Conservation (phyloP, 2,329 filamentous ascomycete genomes). For the Furcasterigmium sp. region DNA sequence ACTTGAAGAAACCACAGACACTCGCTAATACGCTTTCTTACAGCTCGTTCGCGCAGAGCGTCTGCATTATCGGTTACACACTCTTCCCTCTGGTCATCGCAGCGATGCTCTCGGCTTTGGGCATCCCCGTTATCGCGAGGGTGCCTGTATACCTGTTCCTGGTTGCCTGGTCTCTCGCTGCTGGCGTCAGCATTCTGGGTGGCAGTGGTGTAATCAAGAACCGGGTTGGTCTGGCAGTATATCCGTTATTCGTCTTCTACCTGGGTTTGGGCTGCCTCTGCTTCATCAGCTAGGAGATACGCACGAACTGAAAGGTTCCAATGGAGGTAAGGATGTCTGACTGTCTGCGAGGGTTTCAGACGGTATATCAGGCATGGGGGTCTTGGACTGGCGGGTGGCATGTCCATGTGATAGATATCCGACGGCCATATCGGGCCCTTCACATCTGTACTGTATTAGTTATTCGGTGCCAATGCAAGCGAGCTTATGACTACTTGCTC, state of each 20-base stretch:
- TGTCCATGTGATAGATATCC: too few species aligned
- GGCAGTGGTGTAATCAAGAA: slow-evolving; percentile 96
- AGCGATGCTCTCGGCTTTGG: slow-evolving; percentile 77
- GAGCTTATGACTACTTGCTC: too few species aligned
- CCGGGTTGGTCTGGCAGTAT: slow-evolving; percentile 87
- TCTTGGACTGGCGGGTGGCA: too few species aligned
- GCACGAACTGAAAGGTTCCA: not conserved
- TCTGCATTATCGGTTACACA: slow-evolving; percentile 98
- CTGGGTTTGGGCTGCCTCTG: slow-evolving; percentile 88
- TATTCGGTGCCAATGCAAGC: too few species aligned
- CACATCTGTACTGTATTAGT: too few species aligned
- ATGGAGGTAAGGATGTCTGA: not conserved
- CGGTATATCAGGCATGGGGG: too few species aligned
- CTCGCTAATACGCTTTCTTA: not conserved
- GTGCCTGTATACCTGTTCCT: slow-evolving; percentile 89
- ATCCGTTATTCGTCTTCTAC: slow-evolving; percentile 93
- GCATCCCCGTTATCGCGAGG: slow-evolving; percentile 71
- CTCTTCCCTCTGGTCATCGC: slow-evolving; percentile 96
- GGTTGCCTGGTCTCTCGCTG: slow-evolving; percentile 88
- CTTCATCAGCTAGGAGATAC: slow-evolving; percentile 84
- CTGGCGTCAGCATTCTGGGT: slow-evolving; percentile 90
- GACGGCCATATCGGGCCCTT: too few species aligned
- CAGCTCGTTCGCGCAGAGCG: slow-evolving; percentile 94
- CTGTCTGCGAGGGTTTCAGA: too few species aligned
- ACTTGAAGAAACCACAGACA: slow-evolving; percentile 13